A percentile compares a stretch with the other conserved stretches of the same genome.
These are phyloP conservation scores for Pythium folliculosum DNA, from an alignment of 352 stramenopile genomes.

Conservation along the genomic window DNA sequence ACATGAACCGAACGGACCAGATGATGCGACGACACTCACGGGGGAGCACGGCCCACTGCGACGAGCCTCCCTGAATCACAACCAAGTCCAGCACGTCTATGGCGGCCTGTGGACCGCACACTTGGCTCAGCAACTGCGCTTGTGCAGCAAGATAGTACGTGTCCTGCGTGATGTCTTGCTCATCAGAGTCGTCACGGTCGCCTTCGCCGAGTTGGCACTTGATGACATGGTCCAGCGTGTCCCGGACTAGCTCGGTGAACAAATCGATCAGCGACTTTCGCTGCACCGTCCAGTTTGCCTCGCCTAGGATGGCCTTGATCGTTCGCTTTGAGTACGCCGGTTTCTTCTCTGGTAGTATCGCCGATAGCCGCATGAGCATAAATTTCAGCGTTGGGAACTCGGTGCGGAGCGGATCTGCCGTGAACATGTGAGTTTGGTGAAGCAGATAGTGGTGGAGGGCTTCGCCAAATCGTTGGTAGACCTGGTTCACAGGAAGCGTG, in stretches of 20 bases:
- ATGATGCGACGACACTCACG: conserved; percentile 20
- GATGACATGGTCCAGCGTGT: conserved; percentile 15
- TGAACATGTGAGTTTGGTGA: neutral
- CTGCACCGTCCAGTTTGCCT: neutral
- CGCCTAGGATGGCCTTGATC: conserved; percentile 5
- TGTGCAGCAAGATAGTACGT: conserved; percentile 23
- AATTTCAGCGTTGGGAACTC: conserved; percentile 20
- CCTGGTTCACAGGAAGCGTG: conserved; percentile 1
- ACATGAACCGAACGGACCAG: conserved; percentile 14
- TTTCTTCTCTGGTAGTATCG: conserved; percentile 13
- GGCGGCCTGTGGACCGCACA: conserved; percentile 6
- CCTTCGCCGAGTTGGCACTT: conserved; percentile 5
- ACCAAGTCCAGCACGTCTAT: conserved; percentile 19
- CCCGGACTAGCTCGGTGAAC: conserved; percentile 9
- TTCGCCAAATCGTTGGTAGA: conserved; percentile 27
- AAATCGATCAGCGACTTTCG: neutral
- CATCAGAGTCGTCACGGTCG: conserved; percentile 2
- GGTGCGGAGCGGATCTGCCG: neutral
- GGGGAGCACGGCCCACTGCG: conserved; percentile 6
- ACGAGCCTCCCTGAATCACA: conserved; percentile 13
- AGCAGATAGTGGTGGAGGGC: conserved; percentile 25
- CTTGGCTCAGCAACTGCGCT: conserved; percentile 18
- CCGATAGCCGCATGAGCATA: conserved; percentile 7
- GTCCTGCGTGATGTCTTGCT: conserved; percentile 26
- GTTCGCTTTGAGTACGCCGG: conserved; percentile 16